Evolutionary conservation across 345 rosid genomes (phyloP).

Genomic region (Combretum micranthum): DNA sequence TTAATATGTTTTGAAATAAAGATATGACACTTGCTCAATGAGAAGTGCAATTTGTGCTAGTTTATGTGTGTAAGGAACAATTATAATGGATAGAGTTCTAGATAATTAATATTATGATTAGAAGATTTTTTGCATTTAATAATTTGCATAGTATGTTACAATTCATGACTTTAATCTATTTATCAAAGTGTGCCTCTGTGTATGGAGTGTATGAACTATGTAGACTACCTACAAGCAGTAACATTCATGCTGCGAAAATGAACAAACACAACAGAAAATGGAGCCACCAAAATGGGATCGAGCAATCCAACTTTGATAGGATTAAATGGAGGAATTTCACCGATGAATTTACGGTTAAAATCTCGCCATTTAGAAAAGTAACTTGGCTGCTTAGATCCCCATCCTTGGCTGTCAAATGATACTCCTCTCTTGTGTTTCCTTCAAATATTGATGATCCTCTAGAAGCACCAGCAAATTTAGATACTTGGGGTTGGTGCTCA

Average conservation of each 20-base stretch:
- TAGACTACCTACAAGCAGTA: slow-evolving; percentile 29
- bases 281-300: slow-evolving; percentile 29
- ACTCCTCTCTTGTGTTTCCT: slow-evolving; percentile 24
- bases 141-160: too few species aligned
- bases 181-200: background rate
- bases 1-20: too few species aligned
- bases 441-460: slow-evolving; percentile 13
- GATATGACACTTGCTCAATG: too few species aligned
- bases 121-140: too few species aligned
- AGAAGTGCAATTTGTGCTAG: too few species aligned
- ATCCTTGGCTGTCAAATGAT: slow-evolving; percentile 39
- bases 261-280: slow-evolving; percentile 38
- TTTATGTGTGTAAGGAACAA: too few species aligned
- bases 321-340: slow-evolving; percentile 29
- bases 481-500: slow-evolving; percentile 7
- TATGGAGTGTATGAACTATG: background rate
- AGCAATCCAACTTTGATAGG: slow-evolving; percentile 16
- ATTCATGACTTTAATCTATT: too few species aligned
- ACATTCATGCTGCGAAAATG: slow-evolving; percentile 20
- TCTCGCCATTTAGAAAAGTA: slow-evolving; percentile 32
- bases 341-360: slow-evolving; percentile 21
- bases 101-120: too few species aligned
- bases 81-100: too few species aligned
- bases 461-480: slow-evolving; percentile 20
- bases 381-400: slow-evolving; percentile 34